Base-by-base conservation (phyloP, 78 protist genomes). In the Dictyostelium capitatum region DNA sequence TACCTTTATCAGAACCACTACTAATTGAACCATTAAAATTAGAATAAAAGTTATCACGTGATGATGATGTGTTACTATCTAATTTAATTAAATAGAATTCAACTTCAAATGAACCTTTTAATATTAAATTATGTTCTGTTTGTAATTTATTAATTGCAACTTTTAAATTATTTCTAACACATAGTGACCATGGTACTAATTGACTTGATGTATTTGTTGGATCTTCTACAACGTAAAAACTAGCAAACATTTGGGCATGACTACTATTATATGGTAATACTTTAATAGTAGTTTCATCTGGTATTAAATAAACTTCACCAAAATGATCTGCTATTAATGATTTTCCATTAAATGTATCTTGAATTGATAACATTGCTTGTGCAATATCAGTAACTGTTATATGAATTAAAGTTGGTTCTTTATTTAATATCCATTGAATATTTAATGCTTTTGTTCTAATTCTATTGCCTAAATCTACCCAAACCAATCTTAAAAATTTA, bases 91-190 rank as follows among this genome's bases (percentile, higher is more conserved):
- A 48, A 28, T 62, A 85, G 62, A 85, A 85, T 53, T 85, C 92
- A 54, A 47, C 92, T 75, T 85, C 92, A 47, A 85, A 85, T 15
- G 92, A 73, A 59, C 92, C 92, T 41, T 85, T 85, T 4, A 75
- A 5, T 28, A 1, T 0, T 9, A 23, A 8, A 8, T 48, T 10
- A 37, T 7, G n/a, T 19, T 4, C 6, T 6, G 6, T 53, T 8
- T 30, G 15, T 6, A 77, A 50, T 19, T 17, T 28, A 28, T 77
- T n/a, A n/a, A 77, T 77, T 25, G 77, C 83, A 28, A 48, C 46
- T 32, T 50, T 14, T 48, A 85, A 64, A 14, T 25, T 0, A 41
- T 75, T 17, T 50, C 92, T 53, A 9, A 83, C 83, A 51, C 80
- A 69, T 14, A 28, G 19, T 7, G 20, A 5, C 82, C 82, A 85